A percentile compares a stretch with the other conserved stretches of the same genome.
Evolutionary conservation across 2,329 filamentous ascomycete genomes (phyloP).

Genomic region (Talaromyces sp.): DNA sequence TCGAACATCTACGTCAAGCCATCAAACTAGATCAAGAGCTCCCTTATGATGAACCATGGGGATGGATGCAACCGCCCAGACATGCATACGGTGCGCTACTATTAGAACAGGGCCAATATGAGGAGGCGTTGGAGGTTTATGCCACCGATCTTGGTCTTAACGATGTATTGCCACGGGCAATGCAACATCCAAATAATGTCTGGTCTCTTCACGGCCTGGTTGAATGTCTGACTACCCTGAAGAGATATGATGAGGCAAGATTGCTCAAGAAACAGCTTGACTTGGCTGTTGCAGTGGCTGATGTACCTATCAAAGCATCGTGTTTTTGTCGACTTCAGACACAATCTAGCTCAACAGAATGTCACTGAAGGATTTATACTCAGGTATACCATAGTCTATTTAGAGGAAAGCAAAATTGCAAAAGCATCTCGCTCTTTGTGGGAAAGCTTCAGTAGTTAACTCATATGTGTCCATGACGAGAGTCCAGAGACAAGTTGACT

Average conservation of each 20-base stretch:
- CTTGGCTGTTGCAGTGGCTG: slow-evolving; percentile 49
- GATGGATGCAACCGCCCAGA: slow-evolving; percentile 64
- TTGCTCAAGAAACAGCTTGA: slow-evolving; percentile 45
- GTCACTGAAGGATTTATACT: not conserved
- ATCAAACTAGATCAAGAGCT: slow-evolving; percentile 55
- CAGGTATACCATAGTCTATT: too few relatives aligned
- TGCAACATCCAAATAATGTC: slow-evolving; percentile 63
- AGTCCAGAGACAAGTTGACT: not conserved
- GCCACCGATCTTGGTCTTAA: slow-evolving; percentile 54
- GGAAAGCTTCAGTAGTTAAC: not conserved
- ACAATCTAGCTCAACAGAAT: not conserved
- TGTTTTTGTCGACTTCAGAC: slow-evolving; percentile 47
- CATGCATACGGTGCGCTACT: slow-evolving; percentile 61
- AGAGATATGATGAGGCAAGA: slow-evolving; percentile 40
- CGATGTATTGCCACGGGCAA: slow-evolving; percentile 53
- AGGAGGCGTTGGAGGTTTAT: slow-evolving; percentile 51
- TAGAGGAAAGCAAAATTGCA: too few relatives aligned
- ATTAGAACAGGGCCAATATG: slow-evolving; percentile 53
- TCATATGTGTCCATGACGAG: not conserved
- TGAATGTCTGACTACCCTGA: slow-evolving; percentile 57
- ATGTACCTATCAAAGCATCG: slow-evolving; percentile 52
- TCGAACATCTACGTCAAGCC: slow-evolving; percentile 50
- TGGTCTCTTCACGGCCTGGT: slow-evolving; percentile 67
- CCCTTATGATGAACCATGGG: slow-evolving; percentile 64
- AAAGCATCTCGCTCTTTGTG: too few relatives aligned